Evolutionary conservation across 176 grass and related monocot genomes (phyloP).

Genomic region (Urochloa ruziziensis): DNA sequence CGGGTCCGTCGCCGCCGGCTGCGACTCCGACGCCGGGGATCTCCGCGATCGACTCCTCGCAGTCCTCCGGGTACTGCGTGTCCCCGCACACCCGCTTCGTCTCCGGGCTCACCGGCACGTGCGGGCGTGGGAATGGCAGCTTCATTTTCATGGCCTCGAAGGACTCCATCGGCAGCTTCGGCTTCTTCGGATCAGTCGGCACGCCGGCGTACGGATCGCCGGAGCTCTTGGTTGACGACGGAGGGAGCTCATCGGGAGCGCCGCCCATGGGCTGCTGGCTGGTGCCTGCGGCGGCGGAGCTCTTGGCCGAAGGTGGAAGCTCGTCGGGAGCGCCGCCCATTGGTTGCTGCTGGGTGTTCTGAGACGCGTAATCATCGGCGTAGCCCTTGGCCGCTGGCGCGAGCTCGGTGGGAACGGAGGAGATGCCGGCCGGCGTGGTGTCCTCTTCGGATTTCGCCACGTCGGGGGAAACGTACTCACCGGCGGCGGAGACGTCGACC

Average conservation of each 20-base stretch:
- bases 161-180: background rate
- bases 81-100: conserved; percentile 32
- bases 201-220: background rate
- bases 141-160: background rate
- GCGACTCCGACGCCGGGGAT: background rate
- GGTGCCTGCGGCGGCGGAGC: background rate
- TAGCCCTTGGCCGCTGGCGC: background rate
- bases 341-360: background rate
- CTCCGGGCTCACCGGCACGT: conserved; percentile 14
- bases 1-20: background rate
- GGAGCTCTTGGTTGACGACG: background rate
- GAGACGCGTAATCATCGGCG: background rate
- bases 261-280: background rate
- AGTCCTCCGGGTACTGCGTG: conserved; percentile 27
- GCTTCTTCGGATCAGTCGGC: background rate
- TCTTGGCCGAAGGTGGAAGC: background rate
- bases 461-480: background rate
- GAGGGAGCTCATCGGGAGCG: background rate
- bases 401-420: too few relatives aligned
- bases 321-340: background rate
- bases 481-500: background rate
- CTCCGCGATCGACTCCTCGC: conserved; percentile 33
- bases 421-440: background rate
- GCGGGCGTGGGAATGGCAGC: background rate
- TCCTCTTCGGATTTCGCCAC: background rate